Evolutionary conservation across 805 yeast genomes (phyloP).

Genomic region (Wickerhamomyces chambardii): DNA sequence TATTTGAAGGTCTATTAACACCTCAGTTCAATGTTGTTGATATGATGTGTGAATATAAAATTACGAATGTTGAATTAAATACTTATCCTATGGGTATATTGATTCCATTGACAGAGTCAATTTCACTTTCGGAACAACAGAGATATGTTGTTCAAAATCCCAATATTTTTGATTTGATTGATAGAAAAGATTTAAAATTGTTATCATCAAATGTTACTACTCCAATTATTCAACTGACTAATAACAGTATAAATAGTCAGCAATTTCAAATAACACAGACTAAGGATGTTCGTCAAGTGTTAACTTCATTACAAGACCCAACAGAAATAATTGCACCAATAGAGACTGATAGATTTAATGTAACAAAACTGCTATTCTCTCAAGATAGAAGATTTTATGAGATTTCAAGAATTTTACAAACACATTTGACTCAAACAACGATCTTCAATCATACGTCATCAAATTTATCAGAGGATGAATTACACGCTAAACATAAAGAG

Average conservation of each 20-base stretch:
- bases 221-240: background rate
- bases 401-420: conserved; percentile 61
- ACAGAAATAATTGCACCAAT: conserved; percentile 48
- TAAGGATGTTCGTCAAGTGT: conserved; percentile 33
- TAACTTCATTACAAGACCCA: conserved; percentile 28
- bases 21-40: conserved; percentile 48
- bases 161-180: conserved; percentile 47
- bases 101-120: conserved; percentile 56
- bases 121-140: conserved; percentile 46
- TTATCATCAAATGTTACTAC: conserved; percentile 2
- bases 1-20: conserved; percentile 57
- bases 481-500: conserved; percentile 43
- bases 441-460: conserved; percentile 15
- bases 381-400: conserved; percentile 76
- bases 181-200: conserved; percentile 50
- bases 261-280: conserved; percentile 8
- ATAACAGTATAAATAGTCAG: background rate
- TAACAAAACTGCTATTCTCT: conserved; percentile 67
- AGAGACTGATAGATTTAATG: conserved; percentile 57
- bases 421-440: conserved; percentile 55
- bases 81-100: conserved; percentile 68
- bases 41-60: conserved; percentile 48
- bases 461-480: conserved; percentile 45
- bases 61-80: conserved; percentile 44
- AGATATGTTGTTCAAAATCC: conserved; percentile 33